Evolutionary conservation across 2,329 filamentous ascomycete genomes (phyloP).

Genomic region (Fusarium hostae): DNA sequence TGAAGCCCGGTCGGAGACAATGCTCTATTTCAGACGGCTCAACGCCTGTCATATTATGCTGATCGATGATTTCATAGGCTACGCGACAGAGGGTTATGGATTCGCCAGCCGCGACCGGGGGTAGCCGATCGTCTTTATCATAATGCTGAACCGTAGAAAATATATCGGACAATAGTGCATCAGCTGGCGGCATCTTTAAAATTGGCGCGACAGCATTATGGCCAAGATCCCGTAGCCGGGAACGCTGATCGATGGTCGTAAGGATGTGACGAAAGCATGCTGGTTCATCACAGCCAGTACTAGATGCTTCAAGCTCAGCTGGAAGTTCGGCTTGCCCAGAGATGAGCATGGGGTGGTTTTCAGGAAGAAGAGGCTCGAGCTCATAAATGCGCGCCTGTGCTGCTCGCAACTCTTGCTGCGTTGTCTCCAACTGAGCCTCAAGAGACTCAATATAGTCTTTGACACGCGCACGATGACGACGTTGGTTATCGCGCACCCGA

Average conservation of each 20-base stretch:
- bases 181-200: fast-evolving
- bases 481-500: constrained; percentile 63
- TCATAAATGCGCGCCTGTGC: constrained; percentile 1
- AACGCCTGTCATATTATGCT: constrained; percentile 5
- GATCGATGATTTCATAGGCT: constrained; percentile 16
- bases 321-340: neutral
- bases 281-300: neutral
- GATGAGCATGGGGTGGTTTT: neutral
- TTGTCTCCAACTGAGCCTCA: constrained; percentile 38
- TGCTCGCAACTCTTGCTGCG: neutral
- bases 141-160: neutral
- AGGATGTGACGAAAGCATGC: too few relatives aligned
- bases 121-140: neutral
- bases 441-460: constrained; percentile 51
- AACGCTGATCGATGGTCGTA: neutral
- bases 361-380: neutral
- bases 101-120: neutral
- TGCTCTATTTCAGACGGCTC: neutral
- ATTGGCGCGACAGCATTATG: fast-evolving
- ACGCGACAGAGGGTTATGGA: constrained; percentile 17
- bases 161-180: fast-evolving
- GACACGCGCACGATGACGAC: constrained; percentile 59
- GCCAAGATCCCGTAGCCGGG: fast-evolving
- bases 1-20: constrained; percentile 15
- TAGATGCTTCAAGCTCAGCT: fast-evolving